Percentiles rank a stretch among this genome's conserved stretches.
Evolutionary conservation across 2,329 filamentous ascomycete genomes (phyloP).

Genomic region (Aspergillus glaucus): DNA sequence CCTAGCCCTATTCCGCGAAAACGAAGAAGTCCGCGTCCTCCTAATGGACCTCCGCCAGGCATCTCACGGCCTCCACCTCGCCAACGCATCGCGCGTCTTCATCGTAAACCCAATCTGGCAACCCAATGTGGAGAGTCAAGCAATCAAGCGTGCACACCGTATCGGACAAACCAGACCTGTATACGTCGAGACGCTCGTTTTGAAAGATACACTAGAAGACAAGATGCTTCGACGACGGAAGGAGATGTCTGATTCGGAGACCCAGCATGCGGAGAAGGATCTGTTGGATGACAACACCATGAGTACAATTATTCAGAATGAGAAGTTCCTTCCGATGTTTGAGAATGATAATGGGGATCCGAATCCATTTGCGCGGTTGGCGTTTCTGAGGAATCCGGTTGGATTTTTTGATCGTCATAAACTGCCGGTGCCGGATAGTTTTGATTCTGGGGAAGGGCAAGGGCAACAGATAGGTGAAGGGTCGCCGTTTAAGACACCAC

Average conservation of each 20-base stretch:
- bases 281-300: slow-evolving; percentile 55
- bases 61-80: slow-evolving; percentile 80
- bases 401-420: slow-evolving; percentile 36
- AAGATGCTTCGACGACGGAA: slow-evolving; percentile 67
- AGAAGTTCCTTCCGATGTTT: slow-evolving; percentile 42
- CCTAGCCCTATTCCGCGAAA: slow-evolving; percentile 69
- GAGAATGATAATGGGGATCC: slow-evolving; percentile 19
- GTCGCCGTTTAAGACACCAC: no score
- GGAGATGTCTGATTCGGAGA: slow-evolving; percentile 61
- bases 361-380: slow-evolving; percentile 11
- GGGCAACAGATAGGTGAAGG: neutral
- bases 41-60: slow-evolving; percentile 90
- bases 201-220: slow-evolving; percentile 77
- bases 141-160: slow-evolving; percentile 80
- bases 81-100: slow-evolving; percentile 74
- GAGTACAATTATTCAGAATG: slow-evolving; percentile 53
- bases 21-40: slow-evolving; percentile 64
- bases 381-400: slow-evolving; percentile 22
- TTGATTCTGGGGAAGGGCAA: slow-evolving; percentile 3
- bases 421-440: slow-evolving; percentile 29
- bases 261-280: slow-evolving; percentile 51
- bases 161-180: slow-evolving; percentile 78
- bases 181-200: slow-evolving; percentile 76
- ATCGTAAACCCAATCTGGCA: slow-evolving; percentile 86
- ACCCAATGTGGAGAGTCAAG: slow-evolving; percentile 78